Evolutionary conservation across 805 yeast species (phyloP).

Genomic region (Zygoascus ofunaensis): DNA sequence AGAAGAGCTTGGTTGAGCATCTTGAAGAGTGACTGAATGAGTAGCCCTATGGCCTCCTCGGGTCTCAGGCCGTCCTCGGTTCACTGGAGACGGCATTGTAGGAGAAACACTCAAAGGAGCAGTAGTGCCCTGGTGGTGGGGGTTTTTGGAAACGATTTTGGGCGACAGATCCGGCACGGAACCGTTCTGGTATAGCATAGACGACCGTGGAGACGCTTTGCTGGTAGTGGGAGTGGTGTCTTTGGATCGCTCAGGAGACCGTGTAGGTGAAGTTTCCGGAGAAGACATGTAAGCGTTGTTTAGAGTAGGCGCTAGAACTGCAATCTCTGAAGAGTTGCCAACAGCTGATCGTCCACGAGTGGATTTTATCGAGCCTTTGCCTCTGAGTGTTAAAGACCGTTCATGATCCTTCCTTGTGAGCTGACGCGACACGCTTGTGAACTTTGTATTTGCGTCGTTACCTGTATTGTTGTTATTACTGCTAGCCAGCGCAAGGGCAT

Average conservation of each 20-base stretch:
- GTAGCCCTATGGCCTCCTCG: neutral
- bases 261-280: neutral
- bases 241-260: neutral
- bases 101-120: too few relatives aligned
- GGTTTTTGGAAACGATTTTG: neutral
- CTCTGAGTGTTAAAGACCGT: conserved; percentile 14
- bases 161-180: neutral
- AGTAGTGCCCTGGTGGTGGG: too few relatives aligned
- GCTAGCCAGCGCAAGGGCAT: conserved; percentile 9
- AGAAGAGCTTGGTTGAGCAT: neutral
- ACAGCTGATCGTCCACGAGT: conserved; percentile 1
- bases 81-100: too few relatives aligned
- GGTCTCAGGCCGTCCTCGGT: neutral
- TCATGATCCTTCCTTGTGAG: conserved; percentile 20
- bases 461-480: neutral
- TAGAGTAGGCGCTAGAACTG: too few relatives aligned
- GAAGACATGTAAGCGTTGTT: neutral
- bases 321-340: too few relatives aligned
- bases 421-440: conserved; percentile 6
- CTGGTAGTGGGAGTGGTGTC: neutral
- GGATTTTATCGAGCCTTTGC: conserved; percentile 13
- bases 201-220: neutral
- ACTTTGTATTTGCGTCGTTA: neutral
- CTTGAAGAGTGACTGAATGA: neutral
- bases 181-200: neutral